These are phyloP conservation scores for Phytopythium chamaehyphon DNA, from an alignment of 352 stramenopile genomes.

Conservation along the genomic window DNA sequence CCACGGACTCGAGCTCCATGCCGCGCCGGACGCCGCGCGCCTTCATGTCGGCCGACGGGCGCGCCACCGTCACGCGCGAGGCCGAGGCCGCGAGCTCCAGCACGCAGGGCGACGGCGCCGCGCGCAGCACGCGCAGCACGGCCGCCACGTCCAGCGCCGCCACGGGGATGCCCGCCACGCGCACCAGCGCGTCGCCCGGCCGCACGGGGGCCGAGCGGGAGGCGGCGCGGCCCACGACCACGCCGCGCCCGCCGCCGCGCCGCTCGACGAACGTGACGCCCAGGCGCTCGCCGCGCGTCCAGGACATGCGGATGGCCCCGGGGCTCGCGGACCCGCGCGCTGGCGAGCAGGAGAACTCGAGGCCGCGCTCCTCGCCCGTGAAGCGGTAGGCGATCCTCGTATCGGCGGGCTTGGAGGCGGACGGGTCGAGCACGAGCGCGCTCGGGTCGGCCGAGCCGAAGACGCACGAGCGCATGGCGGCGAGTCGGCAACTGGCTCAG, in stretches of 20 bases:
- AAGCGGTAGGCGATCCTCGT: conserved; percentile 17
- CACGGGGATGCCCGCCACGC: conserved; percentile 33
- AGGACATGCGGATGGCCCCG: conserved; percentile 28
- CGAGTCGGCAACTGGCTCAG: background rate
- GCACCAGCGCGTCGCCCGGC: conserved; percentile 38
- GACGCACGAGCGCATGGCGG: background rate
- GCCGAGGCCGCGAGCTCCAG: conserved; percentile 45
- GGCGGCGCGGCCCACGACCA: conserved; percentile 37
- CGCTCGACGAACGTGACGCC: conserved; percentile 47
- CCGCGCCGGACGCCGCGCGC: too few species aligned
- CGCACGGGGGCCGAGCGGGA: conserved; percentile 18
- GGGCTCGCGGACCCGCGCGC: conserved; percentile 26
- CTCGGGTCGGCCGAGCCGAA: background rate
- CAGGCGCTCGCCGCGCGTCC: conserved; percentile 38
- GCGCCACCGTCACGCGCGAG: conserved; percentile 36
- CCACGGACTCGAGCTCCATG: conserved; percentile 36
- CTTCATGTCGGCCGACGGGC: conserved; percentile 20
- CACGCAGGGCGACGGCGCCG: conserved; percentile 29
- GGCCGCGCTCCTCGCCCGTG: conserved; percentile 25
- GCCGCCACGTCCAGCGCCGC: conserved; percentile 24
- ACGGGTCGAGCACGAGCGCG: background rate
- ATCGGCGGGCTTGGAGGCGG: background rate
- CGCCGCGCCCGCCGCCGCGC: conserved; percentile 16
- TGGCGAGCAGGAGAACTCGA: conserved; percentile 39
- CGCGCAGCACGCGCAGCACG: conserved; percentile 35